phyloP scores from a whole-genome alignment of 345 rosid species.

The Luvunga scandens region DNA sequence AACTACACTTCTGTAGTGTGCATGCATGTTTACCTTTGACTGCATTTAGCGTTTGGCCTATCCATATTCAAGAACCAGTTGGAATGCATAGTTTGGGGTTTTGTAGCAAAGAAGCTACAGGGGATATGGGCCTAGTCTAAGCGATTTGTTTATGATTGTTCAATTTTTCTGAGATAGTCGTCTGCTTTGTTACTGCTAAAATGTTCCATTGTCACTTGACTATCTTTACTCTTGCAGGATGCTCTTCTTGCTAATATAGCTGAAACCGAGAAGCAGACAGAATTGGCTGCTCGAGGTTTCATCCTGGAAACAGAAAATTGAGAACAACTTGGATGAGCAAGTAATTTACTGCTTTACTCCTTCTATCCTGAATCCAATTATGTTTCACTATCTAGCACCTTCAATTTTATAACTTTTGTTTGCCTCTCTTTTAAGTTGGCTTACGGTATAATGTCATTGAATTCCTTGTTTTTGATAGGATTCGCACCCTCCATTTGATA shows the following conservation, averaged over 20 bases:
- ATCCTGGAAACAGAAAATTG: constrained; percentile 93
- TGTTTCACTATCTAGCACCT: neutral
- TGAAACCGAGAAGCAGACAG: constrained; percentile 87
- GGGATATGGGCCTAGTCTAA: neutral
- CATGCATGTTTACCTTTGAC: neutral
- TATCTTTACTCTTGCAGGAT: constrained; percentile 48
- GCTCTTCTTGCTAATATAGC: constrained; percentile 94
- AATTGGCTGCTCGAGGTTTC: constrained; percentile 88
- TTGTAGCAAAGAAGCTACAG: neutral
- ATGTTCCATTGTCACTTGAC: neutral
- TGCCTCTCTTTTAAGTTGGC: neutral
- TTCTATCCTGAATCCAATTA: neutral
- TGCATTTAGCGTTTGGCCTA: neutral
- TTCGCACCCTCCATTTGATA: constrained; percentile 83
- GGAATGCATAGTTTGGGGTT: neutral
- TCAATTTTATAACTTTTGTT: constrained; percentile 2
- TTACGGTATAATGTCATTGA: neutral
- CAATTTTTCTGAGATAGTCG: neutral
- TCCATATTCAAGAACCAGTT: neutral
- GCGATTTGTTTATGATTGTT: neutral
- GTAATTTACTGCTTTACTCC: constrained; percentile 31
- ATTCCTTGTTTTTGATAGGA: constrained; percentile 48
- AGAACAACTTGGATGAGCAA: constrained; percentile 87
- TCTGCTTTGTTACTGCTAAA: neutral
- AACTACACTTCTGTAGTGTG: neutral